Evolutionary conservation across 352 stramenopile species (phyloP).

Genomic region (Globisporangium canariense): DNA sequence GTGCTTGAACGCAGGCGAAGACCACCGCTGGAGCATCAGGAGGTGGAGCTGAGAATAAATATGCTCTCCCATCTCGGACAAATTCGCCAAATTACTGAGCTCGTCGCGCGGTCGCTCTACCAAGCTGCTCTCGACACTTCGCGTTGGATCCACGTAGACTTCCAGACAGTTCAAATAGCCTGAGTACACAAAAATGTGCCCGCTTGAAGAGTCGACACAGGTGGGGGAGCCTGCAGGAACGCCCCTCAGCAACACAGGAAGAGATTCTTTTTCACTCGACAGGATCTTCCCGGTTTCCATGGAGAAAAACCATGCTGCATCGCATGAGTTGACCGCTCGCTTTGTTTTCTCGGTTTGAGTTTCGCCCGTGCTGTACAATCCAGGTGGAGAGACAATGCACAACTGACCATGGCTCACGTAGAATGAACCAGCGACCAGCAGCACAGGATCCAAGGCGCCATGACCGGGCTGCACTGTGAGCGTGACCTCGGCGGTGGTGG

Average conservation of each 20-base stretch:
- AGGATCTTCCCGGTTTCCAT: slow-evolving; percentile 36
- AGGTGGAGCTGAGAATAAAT: slow-evolving; percentile 33
- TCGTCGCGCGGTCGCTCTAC: not conserved
- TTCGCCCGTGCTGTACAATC: slow-evolving; percentile 40
- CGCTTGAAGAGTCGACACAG: slow-evolving; percentile 40
- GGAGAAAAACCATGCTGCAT: slow-evolving; percentile 75
- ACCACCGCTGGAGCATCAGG: slow-evolving; percentile 35
- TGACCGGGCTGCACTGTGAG: slow-evolving; percentile 31
- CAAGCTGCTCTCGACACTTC: slow-evolving; percentile 1
- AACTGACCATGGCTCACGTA: slow-evolving; percentile 56
- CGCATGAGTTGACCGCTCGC: slow-evolving; percentile 40
- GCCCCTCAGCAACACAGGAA: slow-evolving; percentile 49
- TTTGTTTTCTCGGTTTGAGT: slow-evolving; percentile 39
- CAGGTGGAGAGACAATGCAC: slow-evolving; percentile 63
- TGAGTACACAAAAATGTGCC: slow-evolving; percentile 65
- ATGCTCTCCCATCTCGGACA: slow-evolving; percentile 27
- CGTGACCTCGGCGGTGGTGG: slow-evolving; percentile 30
- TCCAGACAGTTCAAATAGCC: slow-evolving; percentile 69
- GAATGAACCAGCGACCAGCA: slow-evolving; percentile 72
- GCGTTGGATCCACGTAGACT: slow-evolving; percentile 35
- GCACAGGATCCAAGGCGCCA: slow-evolving; percentile 54
- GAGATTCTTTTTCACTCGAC: slow-evolving; percentile 17
- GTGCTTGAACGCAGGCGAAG: slow-evolving; percentile 46
- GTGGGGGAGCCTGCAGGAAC: slow-evolving; percentile 62
- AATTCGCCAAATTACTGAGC: slow-evolving; percentile 8